Evolutionary conservation across 805 yeast genomes (phyloP).

Genomic region (Metschnikowia lochheadii): DNA sequence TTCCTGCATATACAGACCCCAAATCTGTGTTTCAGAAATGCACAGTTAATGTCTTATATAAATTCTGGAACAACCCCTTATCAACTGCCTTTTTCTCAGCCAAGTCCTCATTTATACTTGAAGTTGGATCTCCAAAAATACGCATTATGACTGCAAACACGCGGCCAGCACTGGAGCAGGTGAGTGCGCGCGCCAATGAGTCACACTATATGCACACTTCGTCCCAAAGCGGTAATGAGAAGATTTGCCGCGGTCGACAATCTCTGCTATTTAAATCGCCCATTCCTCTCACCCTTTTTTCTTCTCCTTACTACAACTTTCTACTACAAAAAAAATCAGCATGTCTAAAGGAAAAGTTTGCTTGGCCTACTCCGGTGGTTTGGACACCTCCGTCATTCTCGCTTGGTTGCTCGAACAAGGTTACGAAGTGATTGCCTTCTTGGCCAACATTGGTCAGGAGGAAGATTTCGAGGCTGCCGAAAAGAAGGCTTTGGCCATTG

Average conservation of each 20-base stretch:
- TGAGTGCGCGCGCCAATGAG: constrained; percentile 9
- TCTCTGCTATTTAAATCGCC: constrained; percentile 16
- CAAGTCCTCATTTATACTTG: background rate
- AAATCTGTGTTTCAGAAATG: no score
- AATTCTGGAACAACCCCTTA: no score
- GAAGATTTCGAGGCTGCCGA: constrained; percentile 98
- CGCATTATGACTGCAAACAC: background rate
- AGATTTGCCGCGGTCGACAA: constrained; percentile 21
- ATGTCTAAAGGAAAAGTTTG: constrained; percentile 99
- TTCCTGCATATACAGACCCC: no score
- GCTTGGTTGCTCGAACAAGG: constrained; percentile 99
- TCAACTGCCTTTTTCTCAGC: background rate
- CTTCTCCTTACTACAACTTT: constrained; percentile 1
- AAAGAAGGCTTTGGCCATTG: constrained; percentile 91
- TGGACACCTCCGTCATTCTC: constrained; percentile 94
- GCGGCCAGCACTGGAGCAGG: background rate
- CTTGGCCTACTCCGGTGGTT: constrained; percentile 98
- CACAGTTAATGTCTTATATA: no score
- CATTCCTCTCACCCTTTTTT: constrained; percentile 6
- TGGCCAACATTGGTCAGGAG: constrained; percentile 99
- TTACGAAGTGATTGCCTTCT: constrained; percentile 95
- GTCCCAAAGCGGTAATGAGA: constrained; percentile 14
- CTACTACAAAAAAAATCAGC: background rate
- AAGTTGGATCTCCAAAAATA: background rate
- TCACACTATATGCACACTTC: constrained; percentile 12